Evolutionary conservation across 345 rosid species (phyloP), one percentile per base, ranked within the genome.

Genomic region (Barbarea vulgaris): DNA sequence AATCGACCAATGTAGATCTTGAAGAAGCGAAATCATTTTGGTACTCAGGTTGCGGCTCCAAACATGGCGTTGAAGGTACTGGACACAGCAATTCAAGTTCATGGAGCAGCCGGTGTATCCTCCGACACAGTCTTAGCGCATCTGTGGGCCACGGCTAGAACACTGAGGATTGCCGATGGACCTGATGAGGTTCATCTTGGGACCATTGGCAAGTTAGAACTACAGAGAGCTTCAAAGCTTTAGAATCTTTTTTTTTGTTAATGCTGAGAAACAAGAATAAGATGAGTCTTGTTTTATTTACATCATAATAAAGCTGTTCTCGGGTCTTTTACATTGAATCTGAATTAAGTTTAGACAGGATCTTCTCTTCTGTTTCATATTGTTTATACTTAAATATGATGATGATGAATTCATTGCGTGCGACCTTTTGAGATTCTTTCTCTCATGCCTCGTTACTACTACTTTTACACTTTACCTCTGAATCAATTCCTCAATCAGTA

Each of bases 141-240:
- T 78, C 88, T 92, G 24, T 95, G 97, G 96, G 97, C 98, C 8
- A 81, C 89, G 3, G 81, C 99, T 22, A 89, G 98, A 82, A 87
- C 97, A 6, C 71, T 92, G 77, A 84, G 97, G 77, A 82, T 95
- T 17, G 94, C 93, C 4, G 96, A 92, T 76, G 97, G 97, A 48
- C 96, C 96, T 18, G 99, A 92, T 74, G 99, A 95, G 82, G 99
- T 95, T 22, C 97, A 95, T 77, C 83, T 95, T 80, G 93, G 96
- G 33, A 89, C 96, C 51, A 92, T 95, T 50, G 97, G 96, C 74
- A 87, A 89, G 79, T 55, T 92, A 37, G 99, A 92, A 79, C 68
- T 95, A 48, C 86, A 73, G 73, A 86, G 86, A 81, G 81, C 81
- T 17, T 88, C 96, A 25, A 94, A 87, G 84, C 95, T 93, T 39